A percentile compares a stretch with the other conserved stretches of the same genome.
These are phyloP conservation scores for Eucalyptus rudis DNA, from an alignment of 345 rosid species.

Conservation along the genomic window DNA sequence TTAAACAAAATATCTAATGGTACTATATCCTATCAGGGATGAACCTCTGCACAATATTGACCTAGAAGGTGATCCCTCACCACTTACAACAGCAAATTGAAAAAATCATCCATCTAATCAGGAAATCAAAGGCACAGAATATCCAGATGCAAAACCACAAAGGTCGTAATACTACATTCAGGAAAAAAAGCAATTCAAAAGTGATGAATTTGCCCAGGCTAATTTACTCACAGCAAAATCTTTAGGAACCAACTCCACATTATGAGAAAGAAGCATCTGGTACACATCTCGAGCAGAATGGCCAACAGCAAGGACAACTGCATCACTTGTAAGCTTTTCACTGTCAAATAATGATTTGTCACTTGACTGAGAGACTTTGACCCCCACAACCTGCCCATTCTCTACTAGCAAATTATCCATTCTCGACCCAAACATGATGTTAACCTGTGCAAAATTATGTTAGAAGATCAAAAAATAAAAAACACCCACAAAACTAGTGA, in stretches of 20 bases:
- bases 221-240: constrained; percentile 72
- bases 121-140: not conserved
- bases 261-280: constrained; percentile 85
- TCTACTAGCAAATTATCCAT: constrained; percentile 72
- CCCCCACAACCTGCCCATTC: constrained; percentile 55
- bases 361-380: constrained; percentile 50
- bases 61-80: not conserved
- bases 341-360: constrained; percentile 13
- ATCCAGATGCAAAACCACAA: not conserved
- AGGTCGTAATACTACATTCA: not conserved
- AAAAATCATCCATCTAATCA: not conserved
- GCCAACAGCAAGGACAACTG: constrained; percentile 85
- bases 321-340: constrained; percentile 42
- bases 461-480: not conserved
- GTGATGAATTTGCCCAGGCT: not conserved
- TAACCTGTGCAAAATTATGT: constrained; percentile 30
- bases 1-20: not conserved
- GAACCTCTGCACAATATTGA: not conserved
- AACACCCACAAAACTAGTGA: not conserved
- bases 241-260: constrained; percentile 62
- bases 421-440: constrained; percentile 68
- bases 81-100: not conserved
- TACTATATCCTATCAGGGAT: not conserved
- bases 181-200: not conserved
- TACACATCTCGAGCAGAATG: constrained; percentile 96